Evolutionary conservation across 202 grass and related monocot genomes (phyloP), one percentile per base, ranked within the genome.

Genomic region (Setaria italica): DNA sequence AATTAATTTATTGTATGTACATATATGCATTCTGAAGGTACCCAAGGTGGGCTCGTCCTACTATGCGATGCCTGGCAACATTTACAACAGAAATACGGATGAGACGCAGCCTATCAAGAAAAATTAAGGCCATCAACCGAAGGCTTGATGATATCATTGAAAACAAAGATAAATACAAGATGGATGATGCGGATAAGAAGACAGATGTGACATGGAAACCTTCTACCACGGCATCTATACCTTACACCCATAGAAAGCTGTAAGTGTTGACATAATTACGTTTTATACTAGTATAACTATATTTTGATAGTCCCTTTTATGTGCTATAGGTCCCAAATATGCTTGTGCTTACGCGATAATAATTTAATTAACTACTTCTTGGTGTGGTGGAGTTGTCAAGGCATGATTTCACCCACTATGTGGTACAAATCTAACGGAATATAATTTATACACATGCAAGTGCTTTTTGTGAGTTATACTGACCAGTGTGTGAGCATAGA

Each of bases 141-240:
- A 80, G 78, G 60, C 85, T 87, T 15, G 69, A 87, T 19, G 70
- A 47, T 0, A 87, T 87, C 37, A 87, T 81, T 67, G 34, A 56
- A 81, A 81, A 87, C 59, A 87, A 87, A 67, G 46, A 81, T 1
- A 87, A 12, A 20, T 87, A 87, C 49, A 87, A 48, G 60, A 66
- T 75, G 2, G 76, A 74, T 11, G 16, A 47, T 33, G 0, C 21
- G 2, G 1, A 42, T 7, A 71, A 5, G 20, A 42, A 32, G 21
- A 33, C 33, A 7, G 15, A 55, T 42, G 47, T n/a, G 47, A 64
- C 77, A 66, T 86, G 85, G 85, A 80, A 66, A 16, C 34, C 85
- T 75, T 81, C 77, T 25, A 75, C 77, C 10, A 47, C 78, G 5
- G 30, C 62, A 74, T n/a, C 33, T 46, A 68, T 68, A 70, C 11